phyloP scores from a whole-genome alignment of 495 filamentous ascomycete genomes.

The Entonaema liquescens region DNA sequence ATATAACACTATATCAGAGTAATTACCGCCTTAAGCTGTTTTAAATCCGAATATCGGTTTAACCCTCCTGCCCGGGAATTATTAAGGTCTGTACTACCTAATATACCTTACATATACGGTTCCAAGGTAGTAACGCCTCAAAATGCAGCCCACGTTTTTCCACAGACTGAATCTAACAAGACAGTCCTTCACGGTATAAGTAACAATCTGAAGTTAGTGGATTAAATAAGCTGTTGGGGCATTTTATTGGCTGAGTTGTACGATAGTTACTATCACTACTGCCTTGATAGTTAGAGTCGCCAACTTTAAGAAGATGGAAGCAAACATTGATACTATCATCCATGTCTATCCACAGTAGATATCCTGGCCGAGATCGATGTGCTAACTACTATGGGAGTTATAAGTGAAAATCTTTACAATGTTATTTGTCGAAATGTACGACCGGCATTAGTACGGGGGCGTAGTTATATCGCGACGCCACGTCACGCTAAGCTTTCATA shows the following conservation, averaged over 20 bases:
- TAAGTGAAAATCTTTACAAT: background rate
- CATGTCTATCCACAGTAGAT: background rate
- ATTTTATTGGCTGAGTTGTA: background rate
- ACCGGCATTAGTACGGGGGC: slow-evolving; percentile 5
- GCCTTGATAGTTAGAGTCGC: background rate
- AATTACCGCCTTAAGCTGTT: background rate
- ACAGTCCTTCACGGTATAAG: background rate
- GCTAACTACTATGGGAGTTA: background rate
- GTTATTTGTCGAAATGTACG: slow-evolving; percentile 15
- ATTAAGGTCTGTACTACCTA: background rate
- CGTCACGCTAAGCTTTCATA: slow-evolving; percentile 17
- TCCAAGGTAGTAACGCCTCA: background rate
- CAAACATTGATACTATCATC: background rate
- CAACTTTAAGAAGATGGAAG: background rate
- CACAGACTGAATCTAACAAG: background rate
- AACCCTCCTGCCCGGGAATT: background rate
- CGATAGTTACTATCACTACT: background rate
- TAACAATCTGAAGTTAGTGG: background rate
- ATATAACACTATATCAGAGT: background rate
- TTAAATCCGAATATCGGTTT: background rate
- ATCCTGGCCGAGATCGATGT: background rate
- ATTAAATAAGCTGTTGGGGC: background rate
- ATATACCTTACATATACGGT: background rate
- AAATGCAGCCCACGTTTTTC: background rate
- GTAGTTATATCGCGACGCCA: slow-evolving; percentile 13